A percentile compares a stretch with the other conserved stretches of the same genome.
phyloP scores from a whole-genome alignment of 805 yeast genomes.

The Ogataea paraovalis region DNA sequence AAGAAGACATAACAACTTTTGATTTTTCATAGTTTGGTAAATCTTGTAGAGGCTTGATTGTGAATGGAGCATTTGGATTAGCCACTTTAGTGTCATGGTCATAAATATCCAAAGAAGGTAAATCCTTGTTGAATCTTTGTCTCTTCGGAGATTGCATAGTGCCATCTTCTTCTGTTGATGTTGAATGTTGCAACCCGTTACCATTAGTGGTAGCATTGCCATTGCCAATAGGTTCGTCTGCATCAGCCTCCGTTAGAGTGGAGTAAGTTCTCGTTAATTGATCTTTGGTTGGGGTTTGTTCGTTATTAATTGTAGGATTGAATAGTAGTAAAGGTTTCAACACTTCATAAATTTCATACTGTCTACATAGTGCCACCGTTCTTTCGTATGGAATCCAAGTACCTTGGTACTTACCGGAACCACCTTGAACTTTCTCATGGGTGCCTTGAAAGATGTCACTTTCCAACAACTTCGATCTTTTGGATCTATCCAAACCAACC shows the following conservation, averaged over 20 bases:
- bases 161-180: slow-evolving; percentile 4
- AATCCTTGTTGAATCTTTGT: slow-evolving; percentile 8
- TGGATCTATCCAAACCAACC: slow-evolving; percentile 63
- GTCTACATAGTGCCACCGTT: slow-evolving; percentile 54
- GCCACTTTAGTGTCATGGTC: slow-evolving; percentile 35
- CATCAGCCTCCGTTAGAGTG: slow-evolving; percentile 21
- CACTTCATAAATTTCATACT: slow-evolving; percentile 53
- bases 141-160: slow-evolving; percentile 9
- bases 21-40: slow-evolving; percentile 27
- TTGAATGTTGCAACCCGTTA: neutral
- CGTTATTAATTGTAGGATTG: slow-evolving; percentile 35
- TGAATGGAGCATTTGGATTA: slow-evolving; percentile 44
- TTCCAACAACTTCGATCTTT: slow-evolving; percentile 59
- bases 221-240: slow-evolving; percentile 1
- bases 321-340: slow-evolving; percentile 47
- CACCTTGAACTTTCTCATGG: slow-evolving; percentile 71
- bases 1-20: slow-evolving; percentile 41
- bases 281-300: slow-evolving; percentile 45
- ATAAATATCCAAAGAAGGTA: slow-evolving; percentile 27
- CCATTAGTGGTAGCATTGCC: neutral
- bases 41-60: slow-evolving; percentile 44
- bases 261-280: slow-evolving; percentile 27
- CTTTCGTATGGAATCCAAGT: slow-evolving; percentile 68
- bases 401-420: slow-evolving; percentile 72
- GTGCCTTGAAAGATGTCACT: slow-evolving; percentile 59